Conservation (phyloP, 768 basidiomycete genomes). For the Termitomyces sp. region DNA sequence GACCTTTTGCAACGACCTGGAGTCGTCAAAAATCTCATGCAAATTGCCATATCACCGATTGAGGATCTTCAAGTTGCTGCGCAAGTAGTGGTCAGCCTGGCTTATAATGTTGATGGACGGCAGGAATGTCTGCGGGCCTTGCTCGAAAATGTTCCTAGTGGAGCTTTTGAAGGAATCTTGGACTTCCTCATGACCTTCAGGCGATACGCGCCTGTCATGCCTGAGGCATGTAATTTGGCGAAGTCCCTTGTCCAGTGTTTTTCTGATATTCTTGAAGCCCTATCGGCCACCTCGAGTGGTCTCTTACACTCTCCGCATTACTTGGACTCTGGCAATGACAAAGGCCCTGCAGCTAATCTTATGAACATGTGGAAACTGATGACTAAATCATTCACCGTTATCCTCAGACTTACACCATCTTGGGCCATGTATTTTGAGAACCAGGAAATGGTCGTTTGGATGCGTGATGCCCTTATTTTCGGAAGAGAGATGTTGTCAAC, state of each 20-base stretch:
- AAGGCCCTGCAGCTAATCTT: slow-evolving; percentile 47
- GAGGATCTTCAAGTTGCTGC: slow-evolving; percentile 69
- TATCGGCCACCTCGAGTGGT: slow-evolving; percentile 71
- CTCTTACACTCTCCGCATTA: slow-evolving; percentile 56
- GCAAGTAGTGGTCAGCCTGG: slow-evolving; percentile 75
- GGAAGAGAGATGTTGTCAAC: slow-evolving; percentile 82
- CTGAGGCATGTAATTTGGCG: slow-evolving; percentile 87
- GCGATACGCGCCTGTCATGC: slow-evolving; percentile 52
- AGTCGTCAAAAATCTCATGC: slow-evolving; percentile 54
- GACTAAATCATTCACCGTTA: slow-evolving; percentile 72
- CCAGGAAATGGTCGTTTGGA: slow-evolving; percentile 90
- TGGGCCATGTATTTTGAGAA: slow-evolving; percentile 83
- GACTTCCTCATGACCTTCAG: slow-evolving; percentile 65
- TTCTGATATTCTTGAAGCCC: slow-evolving; percentile 86
- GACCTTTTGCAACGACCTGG: slow-evolving; percentile 51
- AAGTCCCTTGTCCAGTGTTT: slow-evolving; percentile 69
- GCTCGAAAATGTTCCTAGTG: slow-evolving; percentile 58
- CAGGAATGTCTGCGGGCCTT: slow-evolving; percentile 83
- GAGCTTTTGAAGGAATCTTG: slow-evolving; percentile 65
- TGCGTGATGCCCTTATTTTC: slow-evolving; percentile 96
- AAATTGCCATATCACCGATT: slow-evolving; percentile 79
- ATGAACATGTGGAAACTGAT: slow-evolving; percentile 78
- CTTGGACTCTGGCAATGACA: slow-evolving; percentile 35
- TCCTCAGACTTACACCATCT: slow-evolving; percentile 77
- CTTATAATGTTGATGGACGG: slow-evolving; percentile 87